A percentile compares a stretch with the other conserved stretches of the same genome.
These are phyloP conservation scores for Pichia sp. DNA, from an alignment of 1,139 yeast species.

Conservation along the genomic window DNA sequence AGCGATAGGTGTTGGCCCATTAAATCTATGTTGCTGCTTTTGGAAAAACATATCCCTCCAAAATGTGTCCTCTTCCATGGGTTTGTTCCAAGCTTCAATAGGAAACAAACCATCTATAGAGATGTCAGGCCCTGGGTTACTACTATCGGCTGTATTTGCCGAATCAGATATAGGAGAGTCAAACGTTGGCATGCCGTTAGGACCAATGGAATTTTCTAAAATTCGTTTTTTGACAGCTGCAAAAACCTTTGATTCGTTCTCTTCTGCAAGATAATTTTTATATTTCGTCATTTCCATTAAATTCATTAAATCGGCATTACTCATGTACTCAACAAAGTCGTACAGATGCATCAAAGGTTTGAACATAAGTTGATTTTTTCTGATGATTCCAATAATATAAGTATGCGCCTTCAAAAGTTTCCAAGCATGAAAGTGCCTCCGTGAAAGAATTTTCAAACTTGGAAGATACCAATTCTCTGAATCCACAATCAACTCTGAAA, in stretches of 20 bases:
- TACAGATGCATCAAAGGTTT: constrained; percentile 3
- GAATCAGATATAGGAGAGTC: background rate
- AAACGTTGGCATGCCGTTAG: background rate
- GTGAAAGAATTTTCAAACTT: constrained; percentile 27
- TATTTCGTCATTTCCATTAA: constrained; percentile 20
- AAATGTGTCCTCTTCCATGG: constrained; percentile 13
- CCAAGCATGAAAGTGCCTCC: constrained; percentile 53
- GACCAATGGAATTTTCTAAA: background rate
- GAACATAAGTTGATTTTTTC: constrained; percentile 16
- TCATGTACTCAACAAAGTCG: constrained; percentile 21
- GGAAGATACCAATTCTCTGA: constrained; percentile 13
- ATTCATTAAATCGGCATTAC: constrained; percentile 20
- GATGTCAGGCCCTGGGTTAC: background rate
- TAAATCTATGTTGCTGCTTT: background rate
- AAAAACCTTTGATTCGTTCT: constrained; percentile 4
- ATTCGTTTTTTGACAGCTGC: background rate
- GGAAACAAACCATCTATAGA: background rate
- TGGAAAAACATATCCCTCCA: constrained; percentile 14
- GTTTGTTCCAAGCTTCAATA: constrained; percentile 7
- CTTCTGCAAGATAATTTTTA: constrained; percentile 7
- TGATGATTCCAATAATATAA: constrained; percentile 39
- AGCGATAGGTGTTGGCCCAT: background rate
- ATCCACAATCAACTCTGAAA: constrained; percentile 21
- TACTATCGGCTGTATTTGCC: background rate
- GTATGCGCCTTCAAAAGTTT: constrained; percentile 48